Conservation (phyloP, 306 rosid genomes). For the Lablab purpureus region DNA sequence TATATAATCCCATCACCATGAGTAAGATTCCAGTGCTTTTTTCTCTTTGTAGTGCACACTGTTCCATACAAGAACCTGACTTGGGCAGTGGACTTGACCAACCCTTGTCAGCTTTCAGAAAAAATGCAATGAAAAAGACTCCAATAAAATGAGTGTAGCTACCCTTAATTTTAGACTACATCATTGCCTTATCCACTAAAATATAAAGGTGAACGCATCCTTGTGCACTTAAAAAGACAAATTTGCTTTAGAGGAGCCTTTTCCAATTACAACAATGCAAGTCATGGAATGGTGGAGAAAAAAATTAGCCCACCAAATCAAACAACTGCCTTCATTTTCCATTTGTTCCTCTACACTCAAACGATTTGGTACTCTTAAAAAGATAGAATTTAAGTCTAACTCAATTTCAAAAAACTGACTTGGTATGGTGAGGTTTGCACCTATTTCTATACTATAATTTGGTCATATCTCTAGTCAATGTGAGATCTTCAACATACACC, state of each 20-base stretch:
- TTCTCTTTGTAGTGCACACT: background rate
- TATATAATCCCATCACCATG: background rate
- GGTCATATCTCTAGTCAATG: too few species aligned
- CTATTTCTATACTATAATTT: too few species aligned
- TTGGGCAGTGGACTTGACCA: background rate
- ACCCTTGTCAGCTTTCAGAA: background rate
- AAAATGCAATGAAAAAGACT: background rate
- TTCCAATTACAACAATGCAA: background rate
- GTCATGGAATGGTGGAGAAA: background rate
- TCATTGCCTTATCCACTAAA: background rate
- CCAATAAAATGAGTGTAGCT: background rate
- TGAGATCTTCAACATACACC: too few species aligned
- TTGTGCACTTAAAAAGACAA: background rate
- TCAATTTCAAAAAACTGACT: too few species aligned
- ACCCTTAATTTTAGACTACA: background rate
- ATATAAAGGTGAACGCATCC: background rate
- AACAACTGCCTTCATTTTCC: background rate
- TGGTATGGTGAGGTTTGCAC: too few species aligned
- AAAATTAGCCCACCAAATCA: background rate
- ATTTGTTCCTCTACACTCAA: background rate
- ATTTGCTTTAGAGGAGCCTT: background rate
- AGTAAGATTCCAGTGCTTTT: background rate
- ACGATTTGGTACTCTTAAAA: too few species aligned
- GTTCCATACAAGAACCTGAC: background rate
- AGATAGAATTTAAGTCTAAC: too few species aligned